Evolutionary conservation across 805 yeast genomes (phyloP).

Genomic region (Starmerella floris): DNA sequence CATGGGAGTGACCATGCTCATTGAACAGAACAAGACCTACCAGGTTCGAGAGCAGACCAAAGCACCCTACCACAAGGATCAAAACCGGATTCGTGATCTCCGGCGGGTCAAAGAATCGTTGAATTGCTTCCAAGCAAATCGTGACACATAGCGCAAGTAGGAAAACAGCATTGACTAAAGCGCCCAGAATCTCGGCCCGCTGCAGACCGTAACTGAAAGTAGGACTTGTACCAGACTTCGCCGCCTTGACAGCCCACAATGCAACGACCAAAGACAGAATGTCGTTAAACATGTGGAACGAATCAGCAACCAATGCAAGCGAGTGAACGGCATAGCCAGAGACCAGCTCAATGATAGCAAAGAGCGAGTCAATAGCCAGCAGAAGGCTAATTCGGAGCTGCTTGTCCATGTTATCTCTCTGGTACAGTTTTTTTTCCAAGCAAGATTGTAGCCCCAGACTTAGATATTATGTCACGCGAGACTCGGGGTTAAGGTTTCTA

Average conservation of each 20-base stretch:
- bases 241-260: constrained; percentile 89
- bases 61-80: constrained; percentile 65
- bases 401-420: constrained; percentile 24
- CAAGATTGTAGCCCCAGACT: neutral
- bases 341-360: constrained; percentile 73
- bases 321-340: constrained; percentile 80
- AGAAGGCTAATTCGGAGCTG: constrained; percentile 68
- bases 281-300: constrained; percentile 96
- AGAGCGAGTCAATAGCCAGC: constrained; percentile 60
- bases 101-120: constrained; percentile 72
- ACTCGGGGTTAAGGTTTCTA: no score
- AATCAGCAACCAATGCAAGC: constrained; percentile 85
- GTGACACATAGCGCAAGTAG: constrained; percentile 83
- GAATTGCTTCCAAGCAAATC: constrained; percentile 83
- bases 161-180: constrained; percentile 85
- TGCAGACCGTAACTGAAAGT: constrained; percentile 96
- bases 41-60: constrained; percentile 71
- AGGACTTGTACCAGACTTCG: constrained; percentile 71
- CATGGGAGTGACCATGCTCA: constrained; percentile 43
- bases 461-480: neutral
- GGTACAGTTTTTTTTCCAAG: neutral
- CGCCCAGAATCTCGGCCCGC: constrained; percentile 93
- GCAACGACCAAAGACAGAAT: constrained; percentile 81
- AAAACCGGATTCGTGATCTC: constrained; percentile 70
- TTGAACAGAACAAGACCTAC: constrained; percentile 77